These are phyloP conservation scores for Xylaria castorea DNA, from an alignment of 495 filamentous ascomycete genomes.

Conservation along the genomic window DNA sequence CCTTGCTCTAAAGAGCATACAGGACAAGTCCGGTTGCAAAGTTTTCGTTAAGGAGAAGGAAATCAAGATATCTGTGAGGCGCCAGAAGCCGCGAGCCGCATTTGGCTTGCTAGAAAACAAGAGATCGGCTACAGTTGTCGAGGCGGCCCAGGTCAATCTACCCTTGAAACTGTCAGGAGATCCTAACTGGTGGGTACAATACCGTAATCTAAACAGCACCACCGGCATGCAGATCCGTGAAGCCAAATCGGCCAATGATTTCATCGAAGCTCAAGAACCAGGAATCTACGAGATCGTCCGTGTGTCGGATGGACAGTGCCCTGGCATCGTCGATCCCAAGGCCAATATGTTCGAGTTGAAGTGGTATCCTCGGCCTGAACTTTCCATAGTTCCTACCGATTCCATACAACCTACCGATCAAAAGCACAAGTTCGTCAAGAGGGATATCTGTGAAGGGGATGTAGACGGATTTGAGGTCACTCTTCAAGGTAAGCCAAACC, in stretches of 20 bases:
- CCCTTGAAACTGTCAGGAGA: constrained; percentile 85
- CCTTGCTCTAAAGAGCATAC: constrained; percentile 79
- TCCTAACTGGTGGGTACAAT: constrained; percentile 79
- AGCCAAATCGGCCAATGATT: constrained; percentile 70
- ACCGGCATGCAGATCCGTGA: constrained; percentile 54
- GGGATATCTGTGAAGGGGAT: constrained; percentile 92
- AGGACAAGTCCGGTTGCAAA: constrained; percentile 85
- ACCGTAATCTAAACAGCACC: constrained; percentile 66
- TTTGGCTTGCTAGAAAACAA: constrained; percentile 86
- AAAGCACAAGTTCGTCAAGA: constrained; percentile 65
- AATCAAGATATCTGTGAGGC: constrained; percentile 80
- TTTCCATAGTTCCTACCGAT: constrained; percentile 69
- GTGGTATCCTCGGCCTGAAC: constrained; percentile 81
- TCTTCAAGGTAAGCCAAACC: constrained; percentile 66
- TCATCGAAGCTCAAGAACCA: constrained; percentile 65
- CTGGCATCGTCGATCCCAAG: constrained; percentile 74
- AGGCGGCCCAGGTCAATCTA: constrained; percentile 72
- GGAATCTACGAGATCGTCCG: constrained; percentile 81
- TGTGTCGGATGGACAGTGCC: constrained; percentile 78
- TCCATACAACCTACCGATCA: constrained; percentile 53
- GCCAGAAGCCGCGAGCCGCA: constrained; percentile 80
- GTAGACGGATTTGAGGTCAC: constrained; percentile 83
- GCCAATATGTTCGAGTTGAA: constrained; percentile 77
- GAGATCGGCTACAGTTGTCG: constrained; percentile 73
- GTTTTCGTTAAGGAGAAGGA: constrained; percentile 75